Percentiles rank a stretch among this genome's conserved stretches.
These are phyloP conservation scores for Populus nigra DNA, from an alignment of 345 rosid species.

Conservation along the genomic window DNA sequence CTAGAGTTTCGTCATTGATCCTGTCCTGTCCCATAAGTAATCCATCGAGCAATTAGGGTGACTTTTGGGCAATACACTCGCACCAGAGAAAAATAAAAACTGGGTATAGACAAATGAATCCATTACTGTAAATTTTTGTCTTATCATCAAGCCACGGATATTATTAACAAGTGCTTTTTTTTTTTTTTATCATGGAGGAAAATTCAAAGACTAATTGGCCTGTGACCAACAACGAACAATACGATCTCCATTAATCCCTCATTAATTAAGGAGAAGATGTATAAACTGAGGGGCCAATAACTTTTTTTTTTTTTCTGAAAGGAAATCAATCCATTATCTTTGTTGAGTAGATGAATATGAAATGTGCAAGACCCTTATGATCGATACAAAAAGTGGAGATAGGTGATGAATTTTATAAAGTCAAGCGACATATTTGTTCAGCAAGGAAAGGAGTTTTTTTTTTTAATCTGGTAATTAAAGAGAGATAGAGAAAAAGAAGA, in stretches of 20 bases:
- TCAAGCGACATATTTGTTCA: neutral
- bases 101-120: neutral
- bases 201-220: neutral
- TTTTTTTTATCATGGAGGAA: neutral
- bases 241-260: neutral
- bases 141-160: neutral
- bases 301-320: neutral
- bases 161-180: too few species aligned
- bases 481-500: too few species aligned
- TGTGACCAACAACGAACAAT: neutral
- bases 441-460: neutral
- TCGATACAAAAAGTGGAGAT: neutral
- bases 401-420: neutral
- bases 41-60: neutral
- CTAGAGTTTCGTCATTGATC: neutral
- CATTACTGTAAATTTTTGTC: neutral
- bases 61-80: neutral
- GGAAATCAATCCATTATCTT: neutral
- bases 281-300: neutral
- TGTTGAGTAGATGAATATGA: neutral
- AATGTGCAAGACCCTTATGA: neutral
- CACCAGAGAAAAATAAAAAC: neutral
- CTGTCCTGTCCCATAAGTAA: neutral
- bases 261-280: neutral
- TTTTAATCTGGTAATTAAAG: too few species aligned